phyloP scores from a whole-genome alignment of 148 eudicot species.

The Vaccinium corymbosum region DNA sequence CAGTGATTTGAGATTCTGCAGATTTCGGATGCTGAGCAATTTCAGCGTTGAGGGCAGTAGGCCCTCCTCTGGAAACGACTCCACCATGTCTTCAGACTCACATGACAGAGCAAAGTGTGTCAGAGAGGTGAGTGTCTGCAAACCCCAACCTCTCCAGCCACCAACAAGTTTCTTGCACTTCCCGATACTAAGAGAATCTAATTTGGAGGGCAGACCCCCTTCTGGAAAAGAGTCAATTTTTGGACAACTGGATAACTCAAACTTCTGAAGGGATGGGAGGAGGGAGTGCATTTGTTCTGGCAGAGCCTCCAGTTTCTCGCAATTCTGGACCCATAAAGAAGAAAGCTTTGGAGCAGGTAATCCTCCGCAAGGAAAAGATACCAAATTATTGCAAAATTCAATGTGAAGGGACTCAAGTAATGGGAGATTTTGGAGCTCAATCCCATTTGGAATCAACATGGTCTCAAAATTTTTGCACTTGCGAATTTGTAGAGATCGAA shows the following conservation, averaged over 20 bases:
- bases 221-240: neutral
- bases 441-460: neutral
- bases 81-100: too few relatives aligned
- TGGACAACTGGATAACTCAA: neutral
- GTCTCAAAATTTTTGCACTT: neutral
- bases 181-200: too few relatives aligned
- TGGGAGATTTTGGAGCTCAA: neutral
- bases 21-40: too few relatives aligned
- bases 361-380: neutral
- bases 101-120: too few relatives aligned
- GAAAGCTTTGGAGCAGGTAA: neutral
- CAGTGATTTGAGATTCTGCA: neutral
- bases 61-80: too few relatives aligned
- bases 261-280: neutral
- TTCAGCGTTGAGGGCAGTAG: too few relatives aligned
- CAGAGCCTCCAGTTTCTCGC: neutral
- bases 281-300: slow-evolving; percentile 5
- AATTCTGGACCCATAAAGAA: neutral
- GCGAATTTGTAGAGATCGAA: neutral
- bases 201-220: too few relatives aligned
- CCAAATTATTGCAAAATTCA: neutral
- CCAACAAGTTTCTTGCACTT: too few relatives aligned
- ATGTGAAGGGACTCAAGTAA: neutral
- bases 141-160: too few relatives aligned
- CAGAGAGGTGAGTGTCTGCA: too few relatives aligned